Conservation (phyloP, 176 grass and related monocot genomes). For the Zea mays region Zm-B73-REFERENCE-NAM-5.0 NC_050102.1:162422501-162423000, state of each 20-base stretch:
- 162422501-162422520: neutral
- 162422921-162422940: constrained; percentile 50
- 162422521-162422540: constrained; percentile 44
- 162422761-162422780: constrained; percentile 41
- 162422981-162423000: constrained; percentile 59
- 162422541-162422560: constrained; percentile 65
- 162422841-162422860: constrained; percentile 39
- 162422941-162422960: constrained; percentile 60
- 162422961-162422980: constrained; percentile 60
- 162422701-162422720: constrained; percentile 35
- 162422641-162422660: constrained; percentile 62
- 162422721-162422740: constrained; percentile 35
- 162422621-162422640: constrained; percentile 50
- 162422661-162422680: constrained; percentile 56
- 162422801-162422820: constrained; percentile 56
- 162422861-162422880: constrained; percentile 67
- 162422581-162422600: constrained; percentile 61
- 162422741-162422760: constrained; percentile 48
- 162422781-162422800: constrained; percentile 59
- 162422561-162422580: constrained; percentile 50
- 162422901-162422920: constrained; percentile 62
- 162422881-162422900: constrained; percentile 67
- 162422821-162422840: constrained; percentile 43
- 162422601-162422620: constrained; percentile 66
- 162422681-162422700: constrained; percentile 58